A percentile compares a stretch with the other conserved stretches of the same genome.
These are phyloP conservation scores for Phytophthora podocarpi DNA, from an alignment of 352 stramenopile genomes.

Conservation along the genomic window DNA sequence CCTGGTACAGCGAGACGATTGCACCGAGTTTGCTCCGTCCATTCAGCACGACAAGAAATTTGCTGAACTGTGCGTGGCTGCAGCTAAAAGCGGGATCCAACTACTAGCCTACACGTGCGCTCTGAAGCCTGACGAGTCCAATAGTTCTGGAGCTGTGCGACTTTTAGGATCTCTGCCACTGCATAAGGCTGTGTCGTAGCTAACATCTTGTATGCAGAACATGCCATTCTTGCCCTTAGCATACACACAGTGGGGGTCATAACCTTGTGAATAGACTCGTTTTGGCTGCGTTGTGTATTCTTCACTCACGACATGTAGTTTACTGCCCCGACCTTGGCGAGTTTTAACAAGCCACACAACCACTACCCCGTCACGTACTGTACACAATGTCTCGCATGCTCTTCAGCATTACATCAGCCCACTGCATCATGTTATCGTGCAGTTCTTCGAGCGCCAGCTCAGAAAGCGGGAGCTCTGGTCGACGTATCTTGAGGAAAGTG, in stretches of 20 bases:
- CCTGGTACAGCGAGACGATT: conserved; percentile 82
- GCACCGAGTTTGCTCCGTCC: conserved; percentile 69
- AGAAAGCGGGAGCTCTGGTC: conserved; percentile 11
- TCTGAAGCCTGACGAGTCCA: conserved; percentile 52
- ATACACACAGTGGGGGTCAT: too few relatives aligned
- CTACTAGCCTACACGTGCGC: conserved; percentile 64
- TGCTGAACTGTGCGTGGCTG: conserved; percentile 56
- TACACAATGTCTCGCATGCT: conserved; percentile 15
- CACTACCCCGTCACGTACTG: too few relatives aligned
- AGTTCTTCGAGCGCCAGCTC: conserved; percentile 8
- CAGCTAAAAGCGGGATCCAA: conserved; percentile 55
- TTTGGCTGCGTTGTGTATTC: too few relatives aligned
- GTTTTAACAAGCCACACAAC: too few relatives aligned
- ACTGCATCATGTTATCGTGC: conserved; percentile 16
- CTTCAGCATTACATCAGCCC: conserved; percentile 28
- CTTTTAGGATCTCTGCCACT: conserved; percentile 50
- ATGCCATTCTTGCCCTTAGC: too few relatives aligned
- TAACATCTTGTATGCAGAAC: too few relatives aligned
- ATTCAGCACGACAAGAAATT: conserved; percentile 71
- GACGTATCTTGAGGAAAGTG: conserved; percentile 22
- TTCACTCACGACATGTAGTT: too few relatives aligned
- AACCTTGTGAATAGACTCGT: too few relatives aligned
- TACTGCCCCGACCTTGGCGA: too few relatives aligned
- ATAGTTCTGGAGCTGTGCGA: conserved; percentile 37
- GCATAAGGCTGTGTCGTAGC: conserved; percentile 12